Evolutionary conservation across 2,329 filamentous ascomycete genomes (phyloP).

Genomic region (Botryosphaeria dothidea): DNA sequence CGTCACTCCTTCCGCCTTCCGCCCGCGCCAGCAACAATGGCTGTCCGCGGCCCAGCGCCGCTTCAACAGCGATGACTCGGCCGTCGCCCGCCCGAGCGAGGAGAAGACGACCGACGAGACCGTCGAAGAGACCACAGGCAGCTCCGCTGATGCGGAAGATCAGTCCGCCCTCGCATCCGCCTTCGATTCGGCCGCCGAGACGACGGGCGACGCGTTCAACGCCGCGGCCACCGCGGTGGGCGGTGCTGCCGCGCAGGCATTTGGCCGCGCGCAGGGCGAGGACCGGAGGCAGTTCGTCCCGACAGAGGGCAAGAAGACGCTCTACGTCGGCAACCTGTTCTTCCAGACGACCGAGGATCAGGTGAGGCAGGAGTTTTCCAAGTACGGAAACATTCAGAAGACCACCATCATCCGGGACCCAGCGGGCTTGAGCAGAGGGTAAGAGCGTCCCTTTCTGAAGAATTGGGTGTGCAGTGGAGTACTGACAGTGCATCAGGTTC

Average conservation of each 20-base stretch:
- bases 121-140: conserved; percentile 30
- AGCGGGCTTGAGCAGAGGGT: conserved; percentile 70
- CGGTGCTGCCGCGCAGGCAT: conserved; percentile 15
- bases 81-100: conserved; percentile 27
- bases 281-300: conserved; percentile 20
- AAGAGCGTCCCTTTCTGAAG: conserved; percentile 26
- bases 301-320: conserved; percentile 28
- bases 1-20: conserved; percentile 31
- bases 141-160: conserved; percentile 9
- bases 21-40: conserved; percentile 37
- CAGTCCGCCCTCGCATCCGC: conserved; percentile 5
- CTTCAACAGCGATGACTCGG: conserved; percentile 49
- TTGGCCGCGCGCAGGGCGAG: conserved; percentile 4
- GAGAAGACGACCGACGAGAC: conserved; percentile 37
- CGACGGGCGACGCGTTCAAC: conserved; percentile 3
- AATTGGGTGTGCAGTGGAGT: not conserved
- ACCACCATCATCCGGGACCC: conserved; percentile 61
- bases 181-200: conserved; percentile 27
- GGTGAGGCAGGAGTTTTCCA: conserved; percentile 59
- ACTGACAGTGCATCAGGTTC: conserved; percentile 59
- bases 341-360: conserved; percentile 67
- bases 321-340: conserved; percentile 71
- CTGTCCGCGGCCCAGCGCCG: conserved; percentile 46
- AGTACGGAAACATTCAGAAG: conserved; percentile 57
- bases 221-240: conserved; percentile 29